Conservation (phyloP, 116 monocot genomes). For the Posidonia oceanica region DNA sequence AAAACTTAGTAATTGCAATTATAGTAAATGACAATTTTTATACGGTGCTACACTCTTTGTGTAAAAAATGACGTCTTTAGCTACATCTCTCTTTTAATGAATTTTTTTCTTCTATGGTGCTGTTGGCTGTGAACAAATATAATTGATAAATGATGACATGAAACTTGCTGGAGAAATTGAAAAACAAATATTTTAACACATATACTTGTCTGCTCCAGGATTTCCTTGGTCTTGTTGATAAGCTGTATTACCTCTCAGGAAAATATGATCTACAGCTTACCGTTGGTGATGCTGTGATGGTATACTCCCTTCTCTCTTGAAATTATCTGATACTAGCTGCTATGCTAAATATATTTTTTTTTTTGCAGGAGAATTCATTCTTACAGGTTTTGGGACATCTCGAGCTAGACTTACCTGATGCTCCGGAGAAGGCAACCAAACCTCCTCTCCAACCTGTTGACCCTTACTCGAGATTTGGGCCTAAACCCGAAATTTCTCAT, state of each 20-base stretch:
- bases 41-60: no score
- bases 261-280: conserved; percentile 77
- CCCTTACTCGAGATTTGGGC: conserved; percentile 56
- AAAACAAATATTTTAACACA: not conserved
- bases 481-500: conserved; percentile 78
- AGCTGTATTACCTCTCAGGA: conserved; percentile 89
- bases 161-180: no score
- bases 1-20: no score
- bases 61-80: no score
- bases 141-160: no score
- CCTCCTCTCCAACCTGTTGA: conserved; percentile 65
- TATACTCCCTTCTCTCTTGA: conserved; percentile 12
- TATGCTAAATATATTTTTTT: conserved; percentile 5
- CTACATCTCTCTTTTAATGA: no score
- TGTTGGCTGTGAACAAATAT: no score
- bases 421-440: conserved; percentile 74
- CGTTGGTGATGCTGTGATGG: conserved; percentile 91
- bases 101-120: no score
- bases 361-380: conserved; percentile 83
- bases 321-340: not conserved
- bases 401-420: conserved; percentile 76
- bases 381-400: conserved; percentile 46
- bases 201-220: conserved; percentile 32
- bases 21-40: no score
- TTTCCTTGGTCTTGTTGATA: conserved; percentile 89